A percentile compares a stretch with the other conserved stretches of the same genome.
phyloP scores from a whole-genome alignment of 2,329 filamentous ascomycete species.

The Ambrosiella beaveri region DNA sequence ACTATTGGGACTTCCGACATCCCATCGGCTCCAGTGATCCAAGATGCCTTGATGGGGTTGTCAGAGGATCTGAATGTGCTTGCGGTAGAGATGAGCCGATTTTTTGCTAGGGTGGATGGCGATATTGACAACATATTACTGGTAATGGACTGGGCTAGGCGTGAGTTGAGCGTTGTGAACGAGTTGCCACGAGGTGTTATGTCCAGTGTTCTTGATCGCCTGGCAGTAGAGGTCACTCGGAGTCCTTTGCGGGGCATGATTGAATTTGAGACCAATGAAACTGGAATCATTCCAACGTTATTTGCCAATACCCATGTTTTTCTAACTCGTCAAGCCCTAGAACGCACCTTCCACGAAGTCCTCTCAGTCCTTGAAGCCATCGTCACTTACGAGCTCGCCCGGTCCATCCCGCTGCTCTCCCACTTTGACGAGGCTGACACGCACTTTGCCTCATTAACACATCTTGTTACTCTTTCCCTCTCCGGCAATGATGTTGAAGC shows the following conservation, averaged over 20 bases:
- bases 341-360: constrained; percentile 78
- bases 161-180: constrained; percentile 54
- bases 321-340: constrained; percentile 61
- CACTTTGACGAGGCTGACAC: constrained; percentile 86
- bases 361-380: constrained; percentile 75
- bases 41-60: constrained; percentile 66
- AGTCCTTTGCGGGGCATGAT: not conserved
- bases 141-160: constrained; percentile 90
- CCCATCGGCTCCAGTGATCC: constrained; percentile 75
- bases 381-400: constrained; percentile 67
- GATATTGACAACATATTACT: constrained; percentile 84
- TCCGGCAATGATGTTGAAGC: constrained; percentile 66
- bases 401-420: constrained; percentile 63
- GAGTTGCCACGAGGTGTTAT: constrained; percentile 39
- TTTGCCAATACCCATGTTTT: constrained; percentile 44
- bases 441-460: constrained; percentile 76
- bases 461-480: constrained; percentile 68
- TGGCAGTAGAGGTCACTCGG: constrained; percentile 21
- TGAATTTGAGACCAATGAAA: not conserved
- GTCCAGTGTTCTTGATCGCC: constrained; percentile 60
- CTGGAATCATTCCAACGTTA: not conserved
- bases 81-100: constrained; percentile 70
- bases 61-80: constrained; percentile 74
- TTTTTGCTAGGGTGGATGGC: constrained; percentile 84
- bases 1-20: constrained; percentile 73